Conservation (phyloP, 2,329 filamentous ascomycete genomes). For the Fusarium sp. region DNA sequence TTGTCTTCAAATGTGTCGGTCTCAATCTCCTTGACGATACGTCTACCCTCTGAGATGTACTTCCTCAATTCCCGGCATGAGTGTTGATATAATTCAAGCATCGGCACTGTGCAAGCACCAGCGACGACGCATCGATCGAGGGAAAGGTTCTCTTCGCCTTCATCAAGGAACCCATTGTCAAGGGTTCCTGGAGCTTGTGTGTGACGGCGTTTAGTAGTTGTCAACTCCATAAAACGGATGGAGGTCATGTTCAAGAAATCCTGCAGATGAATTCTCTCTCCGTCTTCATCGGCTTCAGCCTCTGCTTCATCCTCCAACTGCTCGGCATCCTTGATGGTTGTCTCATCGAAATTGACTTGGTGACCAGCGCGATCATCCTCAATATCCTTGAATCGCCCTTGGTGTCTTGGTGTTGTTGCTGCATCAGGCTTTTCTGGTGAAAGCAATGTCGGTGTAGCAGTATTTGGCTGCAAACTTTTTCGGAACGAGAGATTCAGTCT, state of each 20-base stretch:
- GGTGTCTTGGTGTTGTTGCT: constrained; percentile 68
- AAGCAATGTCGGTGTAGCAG: constrained; percentile 61
- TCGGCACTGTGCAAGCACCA: constrained; percentile 90
- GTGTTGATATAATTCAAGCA: constrained; percentile 95
- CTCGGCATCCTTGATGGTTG: constrained; percentile 56
- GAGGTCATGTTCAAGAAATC: constrained; percentile 96
- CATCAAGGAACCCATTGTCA: constrained; percentile 57
- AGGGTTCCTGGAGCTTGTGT: constrained; percentile 74
- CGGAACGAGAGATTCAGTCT: constrained; percentile 65
- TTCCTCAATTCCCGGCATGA: constrained; percentile 96
- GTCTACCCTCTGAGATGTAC: constrained; percentile 93
- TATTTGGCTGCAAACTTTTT: constrained; percentile 62
- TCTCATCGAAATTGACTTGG: constrained; percentile 61
- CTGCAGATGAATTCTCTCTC: constrained; percentile 81
- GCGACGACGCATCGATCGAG: constrained; percentile 87
- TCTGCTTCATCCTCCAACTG: constrained; percentile 64
- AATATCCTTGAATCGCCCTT: constrained; percentile 68
- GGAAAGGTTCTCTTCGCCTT: constrained; percentile 65
- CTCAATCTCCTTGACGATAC: constrained; percentile 92
- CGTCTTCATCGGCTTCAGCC: constrained; percentile 62
- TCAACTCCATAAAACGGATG: constrained; percentile 98
- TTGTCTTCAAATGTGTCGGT: constrained; percentile 90
- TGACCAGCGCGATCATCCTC: constrained; percentile 62
- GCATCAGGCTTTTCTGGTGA: constrained; percentile 60
- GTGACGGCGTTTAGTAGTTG: constrained; percentile 92